These are phyloP conservation scores for Sphagnum contortum DNA, from an alignment of 225 moss, liverwort and hornwort species.

Conservation along the genomic window DNA sequence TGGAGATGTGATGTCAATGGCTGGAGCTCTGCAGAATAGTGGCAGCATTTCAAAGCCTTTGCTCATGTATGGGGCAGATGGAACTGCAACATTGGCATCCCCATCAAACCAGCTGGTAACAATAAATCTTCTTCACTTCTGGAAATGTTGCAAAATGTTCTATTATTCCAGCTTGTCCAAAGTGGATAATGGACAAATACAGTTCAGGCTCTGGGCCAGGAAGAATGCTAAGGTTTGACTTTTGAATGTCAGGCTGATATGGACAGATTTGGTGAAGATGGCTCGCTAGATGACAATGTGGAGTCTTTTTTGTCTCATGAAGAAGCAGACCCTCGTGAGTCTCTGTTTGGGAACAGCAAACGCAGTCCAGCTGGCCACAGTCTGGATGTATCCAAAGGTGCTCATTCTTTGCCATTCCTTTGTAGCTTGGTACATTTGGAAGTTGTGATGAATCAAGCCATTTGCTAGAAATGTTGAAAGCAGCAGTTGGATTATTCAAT, in stretches of 20 bases:
- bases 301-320: slow-evolving; percentile 98
- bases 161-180: too few relatives aligned
- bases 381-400: slow-evolving; percentile 98
- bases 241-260: slow-evolving; percentile 68
- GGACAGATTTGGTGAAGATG: slow-evolving; percentile 92
- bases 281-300: slow-evolving; percentile 88
- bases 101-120: slow-evolving; percentile 99
- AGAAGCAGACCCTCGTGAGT: slow-evolving; percentile 93
- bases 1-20: slow-evolving; percentile 97
- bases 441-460: too few relatives aligned
- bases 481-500: too few relatives aligned
- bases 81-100: slow-evolving; percentile 94
- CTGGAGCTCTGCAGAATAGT: slow-evolving; percentile 91
- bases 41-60: slow-evolving; percentile 98
- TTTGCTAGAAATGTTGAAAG: too few relatives aligned
- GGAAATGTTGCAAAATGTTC: too few relatives aligned
- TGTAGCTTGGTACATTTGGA: too few relatives aligned
- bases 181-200: too few relatives aligned
- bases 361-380: slow-evolving; percentile 92
- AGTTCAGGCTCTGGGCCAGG: too few relatives aligned
- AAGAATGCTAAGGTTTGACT: neutral
- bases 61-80: slow-evolving; percentile 98
- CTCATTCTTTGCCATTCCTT: too few relatives aligned
- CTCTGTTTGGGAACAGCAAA: slow-evolving; percentile 89
- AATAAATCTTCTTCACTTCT: slow-evolving; percentile 1